Percentiles rank a stretch among this genome's conserved stretches.
Conservation (phyloP, 352 stramenopile genomes). For the Phytophthora brassicae region DNA sequence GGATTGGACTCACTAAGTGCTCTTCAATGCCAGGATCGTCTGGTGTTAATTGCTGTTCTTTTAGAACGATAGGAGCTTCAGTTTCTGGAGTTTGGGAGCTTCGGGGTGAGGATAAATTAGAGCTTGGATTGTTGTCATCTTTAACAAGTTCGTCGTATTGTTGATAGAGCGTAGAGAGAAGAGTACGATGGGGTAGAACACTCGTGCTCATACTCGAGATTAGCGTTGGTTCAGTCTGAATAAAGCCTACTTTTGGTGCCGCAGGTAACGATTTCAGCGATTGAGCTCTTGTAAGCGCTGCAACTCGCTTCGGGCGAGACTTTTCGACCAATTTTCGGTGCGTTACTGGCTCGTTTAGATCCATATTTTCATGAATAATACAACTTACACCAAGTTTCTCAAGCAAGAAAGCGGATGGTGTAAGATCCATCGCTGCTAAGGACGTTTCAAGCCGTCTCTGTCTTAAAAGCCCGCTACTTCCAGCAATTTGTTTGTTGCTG, state of each 20-base stretch:
- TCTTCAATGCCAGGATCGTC: background rate
- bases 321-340: constrained; percentile 32
- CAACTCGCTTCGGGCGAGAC: constrained; percentile 21
- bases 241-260: background rate
- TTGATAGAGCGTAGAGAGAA: constrained; percentile 25
- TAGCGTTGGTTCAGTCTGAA: constrained; percentile 21
- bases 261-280: constrained; percentile 26
- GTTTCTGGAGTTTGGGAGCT: background rate
- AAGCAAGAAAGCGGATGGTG: constrained; percentile 67
- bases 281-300: constrained; percentile 19
- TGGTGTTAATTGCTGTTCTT: background rate
- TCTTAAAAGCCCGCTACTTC: constrained; percentile 35
- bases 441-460: constrained; percentile 37
- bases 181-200: constrained; percentile 18
- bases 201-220: constrained; percentile 39
- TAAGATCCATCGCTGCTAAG: constrained; percentile 47
- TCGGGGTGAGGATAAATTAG: background rate
- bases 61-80: background rate
- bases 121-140: constrained; percentile 12
- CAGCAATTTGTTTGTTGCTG: constrained; percentile 45
- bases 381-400: constrained; percentile 63
- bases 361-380: constrained; percentile 46
- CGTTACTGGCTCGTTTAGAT: constrained; percentile 2
- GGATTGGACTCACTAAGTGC: background rate
- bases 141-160: constrained; percentile 48